phyloP scores from a whole-genome alignment of 768 basidiomycete species.

The Boletus coccyginus region DNA sequence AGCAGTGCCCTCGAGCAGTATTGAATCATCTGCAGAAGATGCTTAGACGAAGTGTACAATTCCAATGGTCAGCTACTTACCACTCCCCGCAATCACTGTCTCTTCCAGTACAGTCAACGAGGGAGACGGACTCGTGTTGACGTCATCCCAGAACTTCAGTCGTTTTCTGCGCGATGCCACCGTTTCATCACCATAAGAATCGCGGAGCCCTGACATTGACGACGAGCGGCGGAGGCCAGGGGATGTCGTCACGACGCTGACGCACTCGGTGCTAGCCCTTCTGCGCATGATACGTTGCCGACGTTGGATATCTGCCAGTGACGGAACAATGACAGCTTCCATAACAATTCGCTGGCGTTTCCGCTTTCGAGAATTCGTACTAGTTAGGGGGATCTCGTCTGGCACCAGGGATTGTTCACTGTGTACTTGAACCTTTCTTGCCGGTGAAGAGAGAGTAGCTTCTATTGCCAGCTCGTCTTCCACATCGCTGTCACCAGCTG shows the following conservation, averaged over 20 bases:
- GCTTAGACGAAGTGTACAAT: constrained; percentile 3
- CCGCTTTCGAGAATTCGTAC: constrained; percentile 19
- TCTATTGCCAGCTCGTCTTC: constrained; percentile 32
- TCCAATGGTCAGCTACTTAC: constrained; percentile 15
- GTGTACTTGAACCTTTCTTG: constrained; percentile 6
- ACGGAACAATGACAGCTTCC: constrained; percentile 52
- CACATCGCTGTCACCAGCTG: constrained; percentile 23
- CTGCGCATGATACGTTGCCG: constrained; percentile 19
- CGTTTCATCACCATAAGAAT: constrained; percentile 13
- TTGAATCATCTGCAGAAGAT: constrained; percentile 44
- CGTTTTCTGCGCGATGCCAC: constrained; percentile 19
- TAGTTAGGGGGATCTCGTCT: constrained; percentile 1
- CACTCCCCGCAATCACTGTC: constrained; percentile 34
- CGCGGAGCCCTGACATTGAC: constrained; percentile 23
- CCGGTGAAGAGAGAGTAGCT: constrained; percentile 20
- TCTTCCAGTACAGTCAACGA: constrained; percentile 24
- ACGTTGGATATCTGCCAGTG: constrained; percentile 28
- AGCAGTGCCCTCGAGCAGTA: constrained; percentile 29
- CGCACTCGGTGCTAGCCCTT: constrained; percentile 17
- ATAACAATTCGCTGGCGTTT: constrained; percentile 52
- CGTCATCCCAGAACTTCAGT: constrained; percentile 22
- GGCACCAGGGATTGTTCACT: neutral
- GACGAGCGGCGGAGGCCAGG: constrained; percentile 24
- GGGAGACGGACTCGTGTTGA: constrained; percentile 13
- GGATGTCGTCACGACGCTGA: constrained; percentile 2